Evolutionary conservation across 2,329 filamentous ascomycete genomes (phyloP), one percentile per base, ranked within the genome.

Genomic region (Orbilia oligospora): DNA sequence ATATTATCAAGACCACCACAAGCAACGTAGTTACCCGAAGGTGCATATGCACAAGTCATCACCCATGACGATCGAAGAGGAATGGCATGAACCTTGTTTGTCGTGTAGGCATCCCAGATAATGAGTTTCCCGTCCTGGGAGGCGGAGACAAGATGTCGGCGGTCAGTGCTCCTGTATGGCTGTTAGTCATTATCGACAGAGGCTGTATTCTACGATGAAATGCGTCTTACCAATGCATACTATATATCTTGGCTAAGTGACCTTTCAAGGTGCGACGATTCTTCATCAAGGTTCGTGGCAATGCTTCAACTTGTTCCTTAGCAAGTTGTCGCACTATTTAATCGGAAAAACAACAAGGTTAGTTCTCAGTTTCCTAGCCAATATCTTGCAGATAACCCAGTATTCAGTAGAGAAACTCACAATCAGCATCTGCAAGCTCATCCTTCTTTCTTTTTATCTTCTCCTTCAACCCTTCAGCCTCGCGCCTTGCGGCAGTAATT

Each of bases 381-480:
- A 22, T 20, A 33, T 20, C 16, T 56, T 58, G 24, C 46, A 36
- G 22, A 46, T n/a, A 30, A n/a, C 14, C 14, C 5, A 16, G 6
- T 79, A 20, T 55, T 33, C 5, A 2, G 24, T 18, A 71, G 68
- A 75, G 81, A 80, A 80, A 89, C 95, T 90, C 91, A 99, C 96
- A 91, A 84, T 94, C 97, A 81, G 94, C 97, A 86, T 99, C 96
- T 85, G 95, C 95, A 83, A 99, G 90, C 87, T 98, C 96, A 90
- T 99, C 96, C 92, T 98, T 98, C 91, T 97, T 97, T 87, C 94
- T 91, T 91, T 97, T 98, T 90, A 98, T 98, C 86, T 93, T 92
- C 86, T 98, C 95, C 89, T 98, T 98, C 83, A 98, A 88, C 68
- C 93, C 94, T 88, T 98, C 96, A 83, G 96, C 96, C 89, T 99